Percentiles rank a stretch among this genome's conserved stretches.
Evolutionary conservation across 2,329 filamentous ascomycete species (phyloP).

Genomic region (Fragosphaeria purpurea): DNA sequence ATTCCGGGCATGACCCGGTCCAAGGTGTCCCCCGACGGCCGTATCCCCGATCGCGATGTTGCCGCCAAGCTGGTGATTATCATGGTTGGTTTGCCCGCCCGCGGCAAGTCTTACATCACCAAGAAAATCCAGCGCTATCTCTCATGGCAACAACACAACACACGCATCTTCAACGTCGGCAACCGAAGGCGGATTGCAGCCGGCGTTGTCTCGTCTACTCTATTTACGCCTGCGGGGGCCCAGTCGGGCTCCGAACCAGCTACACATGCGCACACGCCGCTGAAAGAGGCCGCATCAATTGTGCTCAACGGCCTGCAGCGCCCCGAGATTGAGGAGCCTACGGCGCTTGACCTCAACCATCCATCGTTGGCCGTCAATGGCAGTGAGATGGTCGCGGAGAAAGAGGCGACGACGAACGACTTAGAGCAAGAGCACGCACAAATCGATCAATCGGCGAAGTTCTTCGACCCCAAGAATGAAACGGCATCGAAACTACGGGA

Average conservation of each 20-base stretch:
- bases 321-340: slow-evolving; percentile 28
- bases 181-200: slow-evolving; percentile 76
- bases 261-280: slow-evolving; percentile 30
- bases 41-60: slow-evolving; percentile 87
- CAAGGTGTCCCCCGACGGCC: slow-evolving; percentile 87
- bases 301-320: slow-evolving; percentile 44
- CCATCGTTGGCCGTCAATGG: background rate
- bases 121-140: slow-evolving; percentile 95
- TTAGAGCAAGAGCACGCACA: slow-evolving; percentile 24
- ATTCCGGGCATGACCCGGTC: slow-evolving; percentile 95
- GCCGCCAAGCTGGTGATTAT: slow-evolving; percentile 94
- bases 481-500: slow-evolving; percentile 75
- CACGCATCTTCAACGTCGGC: slow-evolving; percentile 93
- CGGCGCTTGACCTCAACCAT: slow-evolving; percentile 27
- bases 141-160: slow-evolving; percentile 95
- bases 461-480: slow-evolving; percentile 87
- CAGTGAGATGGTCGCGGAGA: too few relatives aligned
- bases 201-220: slow-evolving; percentile 33
- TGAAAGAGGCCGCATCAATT: slow-evolving; percentile 45
- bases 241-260: background rate
- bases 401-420: too few relatives aligned
- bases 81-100: slow-evolving; percentile 92
- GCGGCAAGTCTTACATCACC: slow-evolving; percentile 97
- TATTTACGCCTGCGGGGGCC: slow-evolving; percentile 16
- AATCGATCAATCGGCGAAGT: slow-evolving; percentile 82